Evolutionary conservation across 2,329 filamentous ascomycete species (phyloP), one percentile per base, ranked within the genome.

Genomic region (Botrytis squamosa): DNA sequence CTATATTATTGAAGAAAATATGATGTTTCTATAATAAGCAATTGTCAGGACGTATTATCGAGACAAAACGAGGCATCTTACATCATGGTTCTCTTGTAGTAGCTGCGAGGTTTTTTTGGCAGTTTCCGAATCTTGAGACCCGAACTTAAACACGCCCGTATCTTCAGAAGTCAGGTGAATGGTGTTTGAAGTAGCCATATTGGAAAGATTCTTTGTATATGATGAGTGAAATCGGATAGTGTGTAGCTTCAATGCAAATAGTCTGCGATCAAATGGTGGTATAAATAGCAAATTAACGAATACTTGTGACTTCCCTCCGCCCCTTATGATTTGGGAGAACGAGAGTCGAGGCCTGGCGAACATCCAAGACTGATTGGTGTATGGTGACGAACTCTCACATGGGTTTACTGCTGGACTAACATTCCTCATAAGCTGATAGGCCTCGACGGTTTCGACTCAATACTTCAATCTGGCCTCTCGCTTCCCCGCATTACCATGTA

Each of bases 1-100:
- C 91, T 2, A 82, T 80, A 0, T 86, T 75, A 75, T 96, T 97
- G 85, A 94, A 97, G 83, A 91, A 97, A 74, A 94, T 91, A 80
- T 97, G 92, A 78, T 94, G 89, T 49, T 83, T 83, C 83, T 86
- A 79, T 95, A 59, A 52, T 14, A 67, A 44, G 49, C 65, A 66
- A 74, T 63, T 76, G 65, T 73, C 12, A 57, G 22, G 5, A 14
- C 3, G 12, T 40, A 40, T 25, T 9, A 29, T 22, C 25, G 38
- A 70, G 22, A 68, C 63, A 40, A n/a, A 57, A 20, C 10, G 25
- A 14, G 18, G 20, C 18, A 18, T 57, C 66, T 22, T 33, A 87
- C 84, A 83, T 90, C 88, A 76, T 96, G 87, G 79, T 97, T 94
- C 73, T 90, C 84, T 80, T 97, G 93, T 29, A 98, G 83, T 6